A percentile compares a stretch with the other conserved stretches of the same genome.
Conservation (phyloP, 2,329 filamentous ascomycete genomes). For the Paecilomyces formosus region DNA sequence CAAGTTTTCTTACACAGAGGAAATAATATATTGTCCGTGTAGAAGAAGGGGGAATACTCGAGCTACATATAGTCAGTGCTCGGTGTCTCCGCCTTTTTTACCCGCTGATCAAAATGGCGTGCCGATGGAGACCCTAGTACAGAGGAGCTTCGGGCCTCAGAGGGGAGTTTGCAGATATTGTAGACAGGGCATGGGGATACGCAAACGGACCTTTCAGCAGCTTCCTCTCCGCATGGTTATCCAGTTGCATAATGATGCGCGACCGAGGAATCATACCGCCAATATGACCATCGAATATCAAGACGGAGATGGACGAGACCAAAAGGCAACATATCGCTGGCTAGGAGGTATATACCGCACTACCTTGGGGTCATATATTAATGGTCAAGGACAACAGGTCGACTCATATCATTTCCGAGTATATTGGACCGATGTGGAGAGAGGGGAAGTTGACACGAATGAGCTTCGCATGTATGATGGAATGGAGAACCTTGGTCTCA, state of each 20-base stretch:
- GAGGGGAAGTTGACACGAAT: constrained; percentile 15
- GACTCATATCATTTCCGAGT: constrained; percentile 14
- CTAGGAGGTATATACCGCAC: constrained; percentile 28
- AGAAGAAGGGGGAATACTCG: neutral
- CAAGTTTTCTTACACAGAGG: constrained; percentile 8
- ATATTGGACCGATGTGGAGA: constrained; percentile 23
- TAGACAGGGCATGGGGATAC: neutral
- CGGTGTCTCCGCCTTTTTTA: constrained; percentile 8
- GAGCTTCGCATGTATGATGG: constrained; percentile 24
- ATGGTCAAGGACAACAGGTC: neutral
- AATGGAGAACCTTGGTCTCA: constrained; percentile 14
- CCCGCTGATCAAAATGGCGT: constrained; percentile 10
- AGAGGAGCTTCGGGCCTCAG: constrained; percentile 9
- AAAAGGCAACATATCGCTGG: constrained; percentile 26
- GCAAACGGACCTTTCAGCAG: constrained; percentile 9
- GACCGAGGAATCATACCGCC: constrained; percentile 16
- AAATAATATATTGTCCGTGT: neutral
- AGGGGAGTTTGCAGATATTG: neutral
- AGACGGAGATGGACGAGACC: constrained; percentile 7
- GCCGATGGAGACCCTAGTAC: constrained; percentile 11
- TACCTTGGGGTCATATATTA: neutral
- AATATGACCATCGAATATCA: constrained; percentile 17
- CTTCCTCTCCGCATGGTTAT: constrained; percentile 26
- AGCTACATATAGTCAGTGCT: neutral
- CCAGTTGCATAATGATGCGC: neutral